Evolutionary conservation across 805 yeast species (phyloP).

Genomic region (Hanseniaspora taiwanica): DNA sequence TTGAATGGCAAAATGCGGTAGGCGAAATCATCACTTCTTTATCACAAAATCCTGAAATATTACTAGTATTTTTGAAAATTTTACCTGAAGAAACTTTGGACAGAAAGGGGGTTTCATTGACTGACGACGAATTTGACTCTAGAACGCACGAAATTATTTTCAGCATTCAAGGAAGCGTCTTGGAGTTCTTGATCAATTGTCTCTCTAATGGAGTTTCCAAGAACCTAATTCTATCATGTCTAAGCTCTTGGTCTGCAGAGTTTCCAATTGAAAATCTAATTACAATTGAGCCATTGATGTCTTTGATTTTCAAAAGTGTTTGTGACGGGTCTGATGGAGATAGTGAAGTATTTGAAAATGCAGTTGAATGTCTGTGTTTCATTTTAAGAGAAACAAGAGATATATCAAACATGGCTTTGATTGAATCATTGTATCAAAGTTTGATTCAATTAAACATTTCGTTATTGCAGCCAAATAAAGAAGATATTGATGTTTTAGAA

Average conservation of each 20-base stretch:
- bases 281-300: constrained; percentile 47
- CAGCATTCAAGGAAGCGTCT: constrained; percentile 53
- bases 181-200: constrained; percentile 46
- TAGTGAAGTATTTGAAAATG: constrained; percentile 57
- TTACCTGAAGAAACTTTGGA: constrained; percentile 81
- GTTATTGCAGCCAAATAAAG: constrained; percentile 26
- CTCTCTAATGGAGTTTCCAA: constrained; percentile 14
- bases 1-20: constrained; percentile 60
- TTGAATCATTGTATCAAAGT: constrained; percentile 56
- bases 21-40: constrained; percentile 47
- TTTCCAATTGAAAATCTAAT: constrained; percentile 63
- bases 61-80: constrained; percentile 72
- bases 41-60: constrained; percentile 24
- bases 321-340: constrained; percentile 25
- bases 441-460: constrained; percentile 47
- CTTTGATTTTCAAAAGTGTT: constrained; percentile 53
- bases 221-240: constrained; percentile 48
- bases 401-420: constrained; percentile 45
- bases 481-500: constrained; percentile 42
- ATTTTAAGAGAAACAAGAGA: constrained; percentile 75
- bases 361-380: constrained; percentile 77
- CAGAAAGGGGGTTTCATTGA: constrained; percentile 60
- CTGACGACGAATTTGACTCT: constrained; percentile 63
- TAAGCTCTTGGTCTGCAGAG: constrained; percentile 86
- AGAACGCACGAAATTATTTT: constrained; percentile 54